Evolutionary conservation across 768 basidiomycete species (phyloP), one percentile per base, ranked within the genome.

Genomic region (Cyclocybe cylindracea): DNA sequence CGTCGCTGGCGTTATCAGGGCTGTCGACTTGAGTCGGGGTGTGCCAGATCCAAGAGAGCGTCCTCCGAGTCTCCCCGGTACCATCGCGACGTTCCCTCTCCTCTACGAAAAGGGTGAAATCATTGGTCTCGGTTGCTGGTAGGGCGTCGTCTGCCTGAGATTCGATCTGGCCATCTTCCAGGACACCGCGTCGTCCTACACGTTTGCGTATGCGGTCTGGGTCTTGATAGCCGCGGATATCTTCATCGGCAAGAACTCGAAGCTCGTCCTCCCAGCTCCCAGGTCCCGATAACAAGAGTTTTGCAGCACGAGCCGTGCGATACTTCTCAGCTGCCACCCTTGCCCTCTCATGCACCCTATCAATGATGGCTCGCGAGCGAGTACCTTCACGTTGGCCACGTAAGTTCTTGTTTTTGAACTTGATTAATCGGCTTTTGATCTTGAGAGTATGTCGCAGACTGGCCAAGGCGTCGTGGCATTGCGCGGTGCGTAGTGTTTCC

Each of bases 21-120:
- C 19, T 18, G 11, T n/a, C 24, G 10, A 14, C 11, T 13, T 2
- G 2, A 11, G 39, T 44, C n/a, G n/a, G n/a, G 7, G 40, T 43
- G n/a, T 32, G 24, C 56, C 56, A 57, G 38, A 57, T 57, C 56
- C 56, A 57, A n/a, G n/a, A n/a, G n/a, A n/a, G n/a, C n/a, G n/a
- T n/a, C n/a, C n/a, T n/a, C n/a, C n/a, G n/a, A n/a, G n/a, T n/a
- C n/a, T n/a, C n/a, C n/a, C n/a, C n/a, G n/a, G n/a, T n/a, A n/a
- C n/a, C n/a, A n/a, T n/a, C n/a, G n/a, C n/a, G n/a, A n/a, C n/a
- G n/a, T n/a, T n/a, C n/a, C n/a, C n/a, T n/a, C n/a, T n/a, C n/a
- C 13, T 43, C 50, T 10, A 34, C 9, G 6, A 46, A 39, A 13
- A 18, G 33, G 16, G 41, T 32, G 10, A n/a, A n/a, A n/a, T n/a